Conservation (phyloP, 331 rosid genomes). For the Rosa hybrid region DNA sequence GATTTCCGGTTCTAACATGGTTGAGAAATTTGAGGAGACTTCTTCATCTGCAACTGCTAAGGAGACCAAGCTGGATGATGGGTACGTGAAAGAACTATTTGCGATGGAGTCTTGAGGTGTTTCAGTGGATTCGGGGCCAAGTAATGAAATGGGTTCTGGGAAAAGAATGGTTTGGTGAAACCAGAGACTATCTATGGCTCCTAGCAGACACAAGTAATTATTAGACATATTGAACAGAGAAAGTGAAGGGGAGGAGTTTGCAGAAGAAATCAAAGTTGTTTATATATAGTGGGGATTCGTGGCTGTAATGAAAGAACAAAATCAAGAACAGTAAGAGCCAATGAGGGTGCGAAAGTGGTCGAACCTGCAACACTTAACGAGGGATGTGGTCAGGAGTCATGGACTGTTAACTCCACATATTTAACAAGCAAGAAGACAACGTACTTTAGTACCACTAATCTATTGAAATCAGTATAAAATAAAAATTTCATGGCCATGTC, state of each 20-base stretch:
- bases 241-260: slow-evolving; percentile 12
- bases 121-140: slow-evolving; percentile 20
- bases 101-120: slow-evolving; percentile 10
- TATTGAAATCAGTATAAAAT: neutral
- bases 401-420: slow-evolving; percentile 41
- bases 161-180: slow-evolving; percentile 65
- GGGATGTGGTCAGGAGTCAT: slow-evolving; percentile 50
- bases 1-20: slow-evolving; percentile 26
- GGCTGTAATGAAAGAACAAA: slow-evolving; percentile 33
- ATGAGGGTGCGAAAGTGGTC: slow-evolving; percentile 31
- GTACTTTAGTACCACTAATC: neutral
- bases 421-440: slow-evolving; percentile 27
- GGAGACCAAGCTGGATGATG: slow-evolving; percentile 39
- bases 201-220: slow-evolving; percentile 38
- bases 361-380: slow-evolving; percentile 20
- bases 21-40: slow-evolving; percentile 40
- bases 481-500: slow-evolving; percentile 8
- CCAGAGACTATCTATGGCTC: slow-evolving; percentile 80
- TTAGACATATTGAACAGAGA: slow-evolving; percentile 49
- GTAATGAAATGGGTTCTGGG: slow-evolving; percentile 39
- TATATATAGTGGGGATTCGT: slow-evolving; percentile 8
- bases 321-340: slow-evolving; percentile 30
- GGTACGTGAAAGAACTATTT: slow-evolving; percentile 39
- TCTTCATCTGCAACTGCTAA: slow-evolving; percentile 39
- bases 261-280: slow-evolving; percentile 13